Evolutionary conservation across 345 rosid species (phyloP).

Genomic region (Arabidopsis thaliana): DNA sequence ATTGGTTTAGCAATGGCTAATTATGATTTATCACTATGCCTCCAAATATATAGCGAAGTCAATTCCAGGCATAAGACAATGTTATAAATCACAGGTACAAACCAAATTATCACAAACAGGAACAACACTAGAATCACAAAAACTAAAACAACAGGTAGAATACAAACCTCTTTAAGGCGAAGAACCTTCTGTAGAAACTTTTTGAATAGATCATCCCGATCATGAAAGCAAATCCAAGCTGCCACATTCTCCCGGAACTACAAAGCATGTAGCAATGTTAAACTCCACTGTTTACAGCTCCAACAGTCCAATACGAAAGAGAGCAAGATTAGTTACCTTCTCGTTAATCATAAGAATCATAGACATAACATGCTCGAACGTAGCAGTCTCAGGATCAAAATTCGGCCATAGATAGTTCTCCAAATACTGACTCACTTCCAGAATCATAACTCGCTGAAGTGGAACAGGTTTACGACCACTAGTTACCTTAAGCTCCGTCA

Average conservation of each 20-base stretch:
- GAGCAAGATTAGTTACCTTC: constrained; percentile 55
- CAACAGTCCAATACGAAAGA: constrained; percentile 15
- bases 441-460: constrained; percentile 88
- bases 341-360: constrained; percentile 97
- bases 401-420: constrained; percentile 97
- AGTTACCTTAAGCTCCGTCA: constrained; percentile 72
- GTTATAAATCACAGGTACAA: too few relatives aligned
- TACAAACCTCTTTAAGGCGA: constrained; percentile 86
- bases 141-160: constrained; percentile 1
- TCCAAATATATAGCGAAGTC: too few relatives aligned
- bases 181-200: constrained; percentile 84
- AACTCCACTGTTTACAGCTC: not conserved
- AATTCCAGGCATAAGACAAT: too few relatives aligned
- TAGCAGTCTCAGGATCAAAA: constrained; percentile 73
- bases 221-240: constrained; percentile 96
- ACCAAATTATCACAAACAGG: not conserved
- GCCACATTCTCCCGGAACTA: constrained; percentile 98
- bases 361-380: constrained; percentile 95
- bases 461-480: constrained; percentile 87
- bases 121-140: constrained; percentile 10
- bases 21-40: too few relatives aligned
- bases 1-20: not conserved
- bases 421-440: constrained; percentile 96
- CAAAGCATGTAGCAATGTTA: constrained; percentile 34
- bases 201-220: constrained; percentile 68